Conservation (phyloP, 1,284 basidiomycete genomes). For the Testicularia cyperi region DNA sequence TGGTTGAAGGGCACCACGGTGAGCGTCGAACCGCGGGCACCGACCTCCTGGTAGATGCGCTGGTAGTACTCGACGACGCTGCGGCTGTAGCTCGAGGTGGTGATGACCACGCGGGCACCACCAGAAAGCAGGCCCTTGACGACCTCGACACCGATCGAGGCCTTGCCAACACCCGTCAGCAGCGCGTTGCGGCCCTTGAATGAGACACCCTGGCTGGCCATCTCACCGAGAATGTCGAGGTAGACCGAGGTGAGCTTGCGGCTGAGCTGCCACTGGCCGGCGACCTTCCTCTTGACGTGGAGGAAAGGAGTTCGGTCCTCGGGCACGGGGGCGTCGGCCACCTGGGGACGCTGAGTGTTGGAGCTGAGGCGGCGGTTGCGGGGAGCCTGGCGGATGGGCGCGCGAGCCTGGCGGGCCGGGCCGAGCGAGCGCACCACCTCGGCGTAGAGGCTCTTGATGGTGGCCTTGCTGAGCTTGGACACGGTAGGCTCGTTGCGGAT, state of each 20-base stretch:
- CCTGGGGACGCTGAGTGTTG: constrained; percentile 36
- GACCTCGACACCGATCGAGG: constrained; percentile 95
- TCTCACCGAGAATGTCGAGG: constrained; percentile 93
- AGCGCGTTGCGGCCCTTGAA: constrained; percentile 99
- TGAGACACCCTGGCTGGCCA: constrained; percentile 94
- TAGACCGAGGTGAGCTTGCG: constrained; percentile 81
- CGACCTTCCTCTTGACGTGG: constrained; percentile 96
- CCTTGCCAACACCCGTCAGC: constrained; percentile 94
- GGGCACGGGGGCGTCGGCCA: constrained; percentile 36
- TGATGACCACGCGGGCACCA: constrained; percentile 93
- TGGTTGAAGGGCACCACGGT: constrained; percentile 99
- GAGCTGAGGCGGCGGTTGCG: constrained; percentile 63
- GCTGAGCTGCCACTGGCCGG: constrained; percentile 90
- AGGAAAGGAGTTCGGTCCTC: constrained; percentile 86
- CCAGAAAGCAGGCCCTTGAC: constrained; percentile 94
- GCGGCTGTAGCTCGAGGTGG: constrained; percentile 68
- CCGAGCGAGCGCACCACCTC: constrained; percentile 77
- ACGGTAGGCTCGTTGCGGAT: constrained; percentile 96
- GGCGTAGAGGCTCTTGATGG: constrained; percentile 93
- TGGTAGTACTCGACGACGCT: constrained; percentile 97
- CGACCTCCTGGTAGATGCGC: constrained; percentile 91
- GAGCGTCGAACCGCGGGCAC: constrained; percentile 88
- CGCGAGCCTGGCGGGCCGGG: constrained; percentile 65
- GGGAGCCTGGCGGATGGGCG: constrained; percentile 63
- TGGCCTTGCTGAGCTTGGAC: constrained; percentile 92